Evolutionary conservation across 176 grass and related monocot species (phyloP).

Genomic region (Sorghum bicolor): DNA sequence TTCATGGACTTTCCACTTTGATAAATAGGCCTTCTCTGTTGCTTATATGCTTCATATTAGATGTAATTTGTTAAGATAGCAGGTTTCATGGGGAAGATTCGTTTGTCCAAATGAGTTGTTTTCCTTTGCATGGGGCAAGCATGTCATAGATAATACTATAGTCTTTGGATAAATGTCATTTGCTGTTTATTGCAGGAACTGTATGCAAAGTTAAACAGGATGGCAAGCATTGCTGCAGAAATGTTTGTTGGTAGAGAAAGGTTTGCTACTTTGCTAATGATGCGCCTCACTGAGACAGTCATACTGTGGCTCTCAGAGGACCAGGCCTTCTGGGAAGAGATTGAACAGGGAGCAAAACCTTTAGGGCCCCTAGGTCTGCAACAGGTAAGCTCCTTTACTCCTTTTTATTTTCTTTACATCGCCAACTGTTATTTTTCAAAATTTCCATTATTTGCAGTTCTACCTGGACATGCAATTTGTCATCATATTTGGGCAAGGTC

Average conservation of each 20-base stretch:
- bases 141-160: neutral
- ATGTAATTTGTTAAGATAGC: conserved; percentile 2
- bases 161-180: neutral
- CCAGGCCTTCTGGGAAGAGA: conserved; percentile 89
- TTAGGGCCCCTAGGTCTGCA: conserved; percentile 72
- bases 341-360: conserved; percentile 63
- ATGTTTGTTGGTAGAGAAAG: conserved; percentile 78
- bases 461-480: conserved; percentile 99
- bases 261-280: neutral
- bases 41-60: neutral
- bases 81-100: neutral
- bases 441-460: conserved; percentile 55
- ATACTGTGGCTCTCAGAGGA: conserved; percentile 84
- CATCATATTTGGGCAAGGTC: conserved; percentile 79
- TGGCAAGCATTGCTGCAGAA: conserved; percentile 70
- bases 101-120: neutral
- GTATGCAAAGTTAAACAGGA: conserved; percentile 73
- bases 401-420: neutral
- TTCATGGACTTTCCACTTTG: neutral
- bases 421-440: conserved; percentile 17
- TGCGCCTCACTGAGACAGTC: conserved; percentile 85
- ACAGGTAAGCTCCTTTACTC: conserved; percentile 43
- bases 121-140: neutral
- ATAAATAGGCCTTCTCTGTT: neutral
- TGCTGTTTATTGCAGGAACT: conserved; percentile 55